These are phyloP conservation scores for Linnemannia zychae DNA, from an alignment of 192 early-diverging fungal genomes.

Conservation along the genomic window DNA sequence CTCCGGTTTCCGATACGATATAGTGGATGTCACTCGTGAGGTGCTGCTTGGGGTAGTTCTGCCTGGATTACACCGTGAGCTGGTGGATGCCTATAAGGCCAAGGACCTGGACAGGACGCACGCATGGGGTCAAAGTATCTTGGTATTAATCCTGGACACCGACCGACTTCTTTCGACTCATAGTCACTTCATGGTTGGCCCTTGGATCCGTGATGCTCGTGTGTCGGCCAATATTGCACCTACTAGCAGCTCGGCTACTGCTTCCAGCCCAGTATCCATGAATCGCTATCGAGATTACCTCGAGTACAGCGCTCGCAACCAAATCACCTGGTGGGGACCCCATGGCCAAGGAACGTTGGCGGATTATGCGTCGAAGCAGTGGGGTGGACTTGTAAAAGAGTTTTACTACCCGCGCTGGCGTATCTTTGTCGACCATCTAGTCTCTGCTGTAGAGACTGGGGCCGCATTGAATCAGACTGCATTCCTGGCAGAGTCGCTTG, in stretches of 20 bases:
- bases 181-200: slow-evolving; percentile 43
- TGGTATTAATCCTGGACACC: slow-evolving; percentile 22
- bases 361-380: slow-evolving; percentile 48
- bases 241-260: background rate
- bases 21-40: slow-evolving; percentile 50
- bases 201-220: slow-evolving; percentile 33
- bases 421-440: slow-evolving; percentile 30
- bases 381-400: slow-evolving; percentile 36
- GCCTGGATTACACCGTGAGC: slow-evolving; percentile 35
- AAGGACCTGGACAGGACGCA: slow-evolving; percentile 22
- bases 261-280: background rate
- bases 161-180: slow-evolving; percentile 43
- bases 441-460: slow-evolving; percentile 11
- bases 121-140: slow-evolving; percentile 6
- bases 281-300: slow-evolving; percentile 28
- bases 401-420: slow-evolving; percentile 43
- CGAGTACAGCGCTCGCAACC: slow-evolving; percentile 36
- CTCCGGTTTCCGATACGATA: slow-evolving; percentile 46
- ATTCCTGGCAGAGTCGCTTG: slow-evolving; percentile 21
- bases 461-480: slow-evolving; percentile 12
- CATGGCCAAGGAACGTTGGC: slow-evolving; percentile 17
- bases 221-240: slow-evolving; percentile 15
- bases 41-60: slow-evolving; percentile 31
- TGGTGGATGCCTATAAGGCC: slow-evolving; percentile 33
- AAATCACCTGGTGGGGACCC: slow-evolving; percentile 52